phyloP scores from a whole-genome alignment of 805 yeast genomes.

The Dipodascus albidus region DNA sequence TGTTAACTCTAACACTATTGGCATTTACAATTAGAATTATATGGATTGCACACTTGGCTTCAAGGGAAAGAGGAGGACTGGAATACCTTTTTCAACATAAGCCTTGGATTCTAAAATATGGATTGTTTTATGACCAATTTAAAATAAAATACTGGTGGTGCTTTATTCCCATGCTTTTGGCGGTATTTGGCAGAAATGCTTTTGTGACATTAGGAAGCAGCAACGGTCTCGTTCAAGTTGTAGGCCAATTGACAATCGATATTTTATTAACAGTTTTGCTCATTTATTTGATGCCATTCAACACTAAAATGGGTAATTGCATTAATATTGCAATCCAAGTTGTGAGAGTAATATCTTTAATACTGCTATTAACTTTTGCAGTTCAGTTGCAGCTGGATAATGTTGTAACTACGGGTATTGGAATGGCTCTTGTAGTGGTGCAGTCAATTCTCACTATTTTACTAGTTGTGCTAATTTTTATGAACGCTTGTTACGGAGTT shows the following conservation, averaged over 20 bases:
- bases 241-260: slow-evolving; percentile 25
- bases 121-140: slow-evolving; percentile 25
- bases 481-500: neutral
- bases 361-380: slow-evolving; percentile 22
- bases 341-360: slow-evolving; percentile 21
- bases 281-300: slow-evolving; percentile 20
- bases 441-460: slow-evolving; percentile 21
- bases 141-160: slow-evolving; percentile 25
- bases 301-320: slow-evolving; percentile 21
- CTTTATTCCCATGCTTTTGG: slow-evolving; percentile 17
- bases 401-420: slow-evolving; percentile 22
- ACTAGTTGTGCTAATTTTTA: slow-evolving; percentile 18
- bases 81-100: slow-evolving; percentile 20
- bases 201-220: slow-evolving; percentile 24
- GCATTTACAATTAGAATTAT: slow-evolving; percentile 19
- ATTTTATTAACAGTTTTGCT: slow-evolving; percentile 14
- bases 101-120: slow-evolving; percentile 23
- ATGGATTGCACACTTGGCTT: slow-evolving; percentile 18
- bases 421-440: slow-evolving; percentile 21
- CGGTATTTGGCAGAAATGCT: slow-evolving; percentile 22
- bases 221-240: slow-evolving; percentile 23
- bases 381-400: slow-evolving; percentile 19
- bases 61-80: slow-evolving; percentile 13
- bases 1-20: slow-evolving; percentile 17
- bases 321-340: slow-evolving; percentile 21